A percentile compares a stretch with the other conserved stretches of the same genome.
Conservation (phyloP, 495 filamentous ascomycete species). For the Trichoderma orchidacearum region DNA sequence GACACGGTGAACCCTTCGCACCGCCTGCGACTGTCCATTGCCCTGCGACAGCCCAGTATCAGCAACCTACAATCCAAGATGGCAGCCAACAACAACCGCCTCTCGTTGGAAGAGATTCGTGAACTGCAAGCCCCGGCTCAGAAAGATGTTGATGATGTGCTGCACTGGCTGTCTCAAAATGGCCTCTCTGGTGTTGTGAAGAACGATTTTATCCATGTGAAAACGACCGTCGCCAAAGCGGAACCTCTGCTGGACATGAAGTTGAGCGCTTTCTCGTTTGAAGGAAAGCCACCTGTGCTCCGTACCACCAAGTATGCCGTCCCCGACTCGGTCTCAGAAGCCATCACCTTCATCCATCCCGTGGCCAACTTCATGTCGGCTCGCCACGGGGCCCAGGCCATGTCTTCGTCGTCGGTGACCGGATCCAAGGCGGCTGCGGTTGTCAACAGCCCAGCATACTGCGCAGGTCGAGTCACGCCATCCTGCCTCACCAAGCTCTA, state of each 20-base stretch:
- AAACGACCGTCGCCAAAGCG: constrained; percentile 15
- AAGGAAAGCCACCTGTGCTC: constrained; percentile 11
- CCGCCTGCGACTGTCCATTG: constrained; percentile 15
- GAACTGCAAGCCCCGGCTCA: constrained; percentile 13
- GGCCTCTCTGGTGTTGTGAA: constrained; percentile 13
- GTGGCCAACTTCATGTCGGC: constrained; percentile 26
- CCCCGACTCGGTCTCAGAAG: constrained; percentile 23
- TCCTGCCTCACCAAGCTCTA: constrained; percentile 25
- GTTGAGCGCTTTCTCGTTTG: constrained; percentile 20
- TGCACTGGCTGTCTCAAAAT: constrained; percentile 19
- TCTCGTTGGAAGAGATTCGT: constrained; percentile 16
- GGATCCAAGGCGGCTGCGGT: background rate
- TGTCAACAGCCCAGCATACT: constrained; percentile 7
- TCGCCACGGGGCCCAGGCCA: background rate
- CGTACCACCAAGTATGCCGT: constrained; percentile 31
- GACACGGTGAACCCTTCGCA: background rate
- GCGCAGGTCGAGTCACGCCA: constrained; percentile 17
- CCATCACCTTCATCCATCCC: constrained; percentile 28
- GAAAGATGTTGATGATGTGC: constrained; percentile 10
- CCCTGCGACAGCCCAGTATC: constrained; percentile 21
- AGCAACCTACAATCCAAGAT: constrained; percentile 18
- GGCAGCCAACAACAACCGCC: constrained; percentile 15
- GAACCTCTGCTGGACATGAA: constrained; percentile 24
- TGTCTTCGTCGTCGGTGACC: constrained; percentile 1
- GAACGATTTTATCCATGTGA: constrained; percentile 18